Evolutionary conservation across 306 rosid species (phyloP).

Genomic region (Morella rubra): DNA sequence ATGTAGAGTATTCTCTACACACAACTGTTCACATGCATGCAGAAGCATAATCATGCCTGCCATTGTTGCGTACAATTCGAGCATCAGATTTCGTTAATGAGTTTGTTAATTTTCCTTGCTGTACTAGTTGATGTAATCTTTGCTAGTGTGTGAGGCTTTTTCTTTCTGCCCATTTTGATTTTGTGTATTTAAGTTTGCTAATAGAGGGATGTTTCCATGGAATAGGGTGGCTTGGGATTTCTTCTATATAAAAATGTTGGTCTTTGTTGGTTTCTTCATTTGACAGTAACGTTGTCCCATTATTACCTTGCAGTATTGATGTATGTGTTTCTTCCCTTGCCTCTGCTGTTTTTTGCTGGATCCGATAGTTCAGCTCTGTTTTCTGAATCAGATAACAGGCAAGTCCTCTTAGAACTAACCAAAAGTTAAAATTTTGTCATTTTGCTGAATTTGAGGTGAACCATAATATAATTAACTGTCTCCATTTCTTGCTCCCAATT

Average conservation of each 20-base stretch:
- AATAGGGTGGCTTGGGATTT: neutral
- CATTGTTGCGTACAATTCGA: neutral
- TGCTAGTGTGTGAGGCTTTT: neutral
- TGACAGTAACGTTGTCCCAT: constrained; percentile 7
- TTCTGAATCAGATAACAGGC: constrained; percentile 61
- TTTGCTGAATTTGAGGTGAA: constrained; percentile 1
- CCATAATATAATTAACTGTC: constrained; percentile 8
- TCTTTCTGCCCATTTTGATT: neutral
- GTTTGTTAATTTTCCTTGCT: neutral
- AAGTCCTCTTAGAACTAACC: constrained; percentile 21
- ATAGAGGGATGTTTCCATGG: neutral
- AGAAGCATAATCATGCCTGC: neutral
- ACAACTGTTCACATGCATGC: neutral
- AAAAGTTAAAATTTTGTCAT: neutral
- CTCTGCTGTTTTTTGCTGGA: constrained; percentile 70
- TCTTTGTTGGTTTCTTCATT: neutral
- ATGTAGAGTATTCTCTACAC: neutral
- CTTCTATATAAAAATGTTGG: neutral
- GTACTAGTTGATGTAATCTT: neutral
- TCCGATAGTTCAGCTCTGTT: constrained; percentile 51
- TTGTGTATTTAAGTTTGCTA: neutral
- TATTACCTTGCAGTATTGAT: constrained; percentile 63
- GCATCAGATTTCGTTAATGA: neutral
- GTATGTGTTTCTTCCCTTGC: constrained; percentile 90
- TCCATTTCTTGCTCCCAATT: constrained; percentile 9